Evolutionary conservation across 495 filamentous ascomycete genomes (phyloP).

Genomic region (Lineolata rhizophorae): DNA sequence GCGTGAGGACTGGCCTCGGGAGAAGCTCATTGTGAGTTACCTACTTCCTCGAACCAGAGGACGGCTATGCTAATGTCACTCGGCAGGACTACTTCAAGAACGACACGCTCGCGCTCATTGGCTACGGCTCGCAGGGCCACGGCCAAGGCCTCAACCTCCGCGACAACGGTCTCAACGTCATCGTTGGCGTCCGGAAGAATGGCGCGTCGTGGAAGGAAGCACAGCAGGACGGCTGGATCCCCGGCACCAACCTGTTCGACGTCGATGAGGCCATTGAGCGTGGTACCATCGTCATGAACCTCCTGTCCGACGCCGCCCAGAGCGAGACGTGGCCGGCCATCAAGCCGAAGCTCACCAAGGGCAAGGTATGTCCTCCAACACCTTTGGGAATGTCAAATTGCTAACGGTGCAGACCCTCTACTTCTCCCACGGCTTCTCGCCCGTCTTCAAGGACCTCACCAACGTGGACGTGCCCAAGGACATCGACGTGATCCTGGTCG

Average conservation of each 20-base stretch:
- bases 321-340: conserved; percentile 94
- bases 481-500: conserved; percentile 97
- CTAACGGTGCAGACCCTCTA: conserved; percentile 53
- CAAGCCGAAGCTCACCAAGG: conserved; percentile 95
- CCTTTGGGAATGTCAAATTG: background rate
- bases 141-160: conserved; percentile 97
- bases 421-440: conserved; percentile 99
- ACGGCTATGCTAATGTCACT: conserved; percentile 5
- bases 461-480: conserved; percentile 90
- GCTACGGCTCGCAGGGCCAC: conserved; percentile 96
- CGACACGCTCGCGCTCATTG: conserved; percentile 95
- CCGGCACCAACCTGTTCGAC: conserved; percentile 95
- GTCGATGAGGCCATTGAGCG: conserved; percentile 83
- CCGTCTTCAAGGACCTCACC: conserved; percentile 98
- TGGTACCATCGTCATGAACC: conserved; percentile 96
- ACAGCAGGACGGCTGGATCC: conserved; percentile 89
- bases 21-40: conserved; percentile 72
- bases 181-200: conserved; percentile 94
- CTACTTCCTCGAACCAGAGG: background rate
- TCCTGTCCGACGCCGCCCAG: conserved; percentile 92
- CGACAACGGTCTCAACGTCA: conserved; percentile 97
- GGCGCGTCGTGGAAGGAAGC: conserved; percentile 97
- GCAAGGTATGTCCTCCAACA: conserved; percentile 40
- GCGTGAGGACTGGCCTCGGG: conserved; percentile 92
- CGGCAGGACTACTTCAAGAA: conserved; percentile 93